Percentiles rank a stretch among this genome's conserved stretches.
phyloP scores from a whole-genome alignment of 257 asterid species.

The Lycium barbarum region DNA sequence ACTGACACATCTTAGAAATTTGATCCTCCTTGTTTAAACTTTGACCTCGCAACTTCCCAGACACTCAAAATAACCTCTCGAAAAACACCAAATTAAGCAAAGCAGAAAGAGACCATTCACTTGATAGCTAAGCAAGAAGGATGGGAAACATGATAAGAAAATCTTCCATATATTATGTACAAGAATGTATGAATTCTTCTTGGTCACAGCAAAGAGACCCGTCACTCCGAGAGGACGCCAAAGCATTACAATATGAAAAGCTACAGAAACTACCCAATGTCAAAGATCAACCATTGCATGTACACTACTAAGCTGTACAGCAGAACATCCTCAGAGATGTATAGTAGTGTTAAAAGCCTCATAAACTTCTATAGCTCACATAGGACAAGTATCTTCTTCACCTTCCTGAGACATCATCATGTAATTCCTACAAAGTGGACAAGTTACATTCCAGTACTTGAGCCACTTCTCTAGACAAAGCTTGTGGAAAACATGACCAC shows the following conservation, averaged over 20 bases:
- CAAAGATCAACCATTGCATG: slow-evolving; percentile 27
- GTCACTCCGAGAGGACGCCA: slow-evolving; percentile 35
- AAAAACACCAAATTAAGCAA: not conserved
- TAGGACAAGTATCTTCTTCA: slow-evolving; percentile 75
- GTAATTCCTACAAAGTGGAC: slow-evolving; percentile 88
- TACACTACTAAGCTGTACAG: slow-evolving; percentile 59
- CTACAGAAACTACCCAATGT: slow-evolving; percentile 14
- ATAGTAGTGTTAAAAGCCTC: slow-evolving; percentile 16
- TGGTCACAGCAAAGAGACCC: slow-evolving; percentile 31
- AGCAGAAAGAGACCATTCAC: slow-evolving; percentile 13
- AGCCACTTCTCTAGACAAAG: slow-evolving; percentile 85
- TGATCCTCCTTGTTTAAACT: not conserved
- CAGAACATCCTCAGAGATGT: slow-evolving; percentile 7
- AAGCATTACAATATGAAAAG: slow-evolving; percentile 15
- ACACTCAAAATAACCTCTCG: not conserved
- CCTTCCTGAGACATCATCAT: slow-evolving; percentile 76
- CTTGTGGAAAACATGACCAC: slow-evolving; percentile 87
- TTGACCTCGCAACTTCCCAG: not conserved
- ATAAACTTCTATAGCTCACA: slow-evolving; percentile 52
- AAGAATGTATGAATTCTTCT: not conserved
- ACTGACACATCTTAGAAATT: not conserved
- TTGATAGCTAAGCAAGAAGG: not conserved
- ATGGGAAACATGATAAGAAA: slow-evolving; percentile 17
- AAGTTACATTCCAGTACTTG: slow-evolving; percentile 77
- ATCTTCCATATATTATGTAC: slow-evolving; percentile 19